Evolutionary conservation across 2,329 filamentous ascomycete species (phyloP), one percentile per base, ranked within the genome.

Genomic region (Claviceps pusilla): DNA sequence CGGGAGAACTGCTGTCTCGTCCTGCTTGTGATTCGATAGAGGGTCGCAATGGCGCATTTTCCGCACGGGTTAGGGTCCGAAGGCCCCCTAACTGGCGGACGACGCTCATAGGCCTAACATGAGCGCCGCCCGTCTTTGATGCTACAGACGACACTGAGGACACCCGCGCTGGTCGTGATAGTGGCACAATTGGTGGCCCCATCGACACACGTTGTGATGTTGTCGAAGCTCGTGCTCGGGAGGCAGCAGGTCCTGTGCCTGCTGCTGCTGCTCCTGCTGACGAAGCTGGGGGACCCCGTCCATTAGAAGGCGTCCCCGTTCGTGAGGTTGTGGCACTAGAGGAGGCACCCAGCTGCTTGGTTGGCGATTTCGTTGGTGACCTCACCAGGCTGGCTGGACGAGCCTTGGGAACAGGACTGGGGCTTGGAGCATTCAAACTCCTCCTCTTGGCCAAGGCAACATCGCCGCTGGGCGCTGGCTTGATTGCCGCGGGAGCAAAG

Each of bases 291-390:
- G 72, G 64, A 35, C 69, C 69, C 54, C 73, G 70, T 52, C 74
- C 67, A 60, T 78, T 81, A 45, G 82, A 78, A 1, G 85, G 82
- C 2, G 83, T 87, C 43, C 71, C 77, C 12, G 82, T 87, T 61
- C 83, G 74, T 45, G 84, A 84, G 1, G 75, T 78, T 2, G 76
- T 71, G 5, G 76, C 67, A 60, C 78, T 83, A 1, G 82, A 78
- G 1, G 81, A 74, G 42, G 68, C 74, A 56, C 68, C 68, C 48
- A 86, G 67, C 61, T 87, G 84, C 64, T 93, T 93, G 3, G 84
- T 87, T 1, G 87, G 87, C 1, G 86, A 90, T 63, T 87, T 90
- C 0, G 80, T 83, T 2, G 87, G 86, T 56, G 84, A 89, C 82
- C 79, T 75, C 39, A 72, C 65, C 56, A 80, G 74, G 63, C 80